Evolutionary conservation across 2,329 filamentous ascomycete genomes (phyloP).

Genomic region (Paraphoma sp.): DNA sequence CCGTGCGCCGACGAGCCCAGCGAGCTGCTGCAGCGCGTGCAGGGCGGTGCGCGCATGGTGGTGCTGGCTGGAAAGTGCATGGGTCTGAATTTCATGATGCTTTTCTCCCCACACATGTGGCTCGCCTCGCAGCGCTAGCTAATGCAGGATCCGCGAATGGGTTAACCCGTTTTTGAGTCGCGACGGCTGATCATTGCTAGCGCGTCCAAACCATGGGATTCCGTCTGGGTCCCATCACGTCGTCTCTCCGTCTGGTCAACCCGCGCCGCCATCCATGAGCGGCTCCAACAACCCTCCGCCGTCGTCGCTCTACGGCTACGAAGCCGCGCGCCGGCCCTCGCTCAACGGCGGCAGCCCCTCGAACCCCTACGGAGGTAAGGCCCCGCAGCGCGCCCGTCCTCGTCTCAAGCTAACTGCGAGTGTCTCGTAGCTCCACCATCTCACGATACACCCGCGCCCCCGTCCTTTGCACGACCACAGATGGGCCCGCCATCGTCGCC

Average conservation of each 20-base stretch:
- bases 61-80: conserved; percentile 4
- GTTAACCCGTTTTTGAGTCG: conserved; percentile 17
- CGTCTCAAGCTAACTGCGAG: conserved; percentile 30
- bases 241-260: conserved; percentile 34
- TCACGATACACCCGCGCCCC: conserved; percentile 49
- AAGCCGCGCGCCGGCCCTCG: conserved; percentile 51
- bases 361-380: conserved; percentile 44
- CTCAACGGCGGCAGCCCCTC: conserved; percentile 48
- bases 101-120: conserved; percentile 33
- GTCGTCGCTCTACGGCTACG: conserved; percentile 51
- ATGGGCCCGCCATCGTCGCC: conserved; percentile 60
- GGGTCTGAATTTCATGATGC: conserved; percentile 19
- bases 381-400: conserved; percentile 23
- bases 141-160: conserved; percentile 24
- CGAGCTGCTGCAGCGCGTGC: background rate
- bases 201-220: conserved; percentile 35
- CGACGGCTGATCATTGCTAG: conserved; percentile 34
- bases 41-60: conserved; percentile 11
- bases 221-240: conserved; percentile 33
- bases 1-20: background rate
- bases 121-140: conserved; percentile 25
- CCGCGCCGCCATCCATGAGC: conserved; percentile 45
- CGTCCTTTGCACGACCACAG: conserved; percentile 51
- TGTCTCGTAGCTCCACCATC: conserved; percentile 35
- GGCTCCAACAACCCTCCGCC: conserved; percentile 36